Base-by-base conservation (phyloP, 768 basidiomycete genomes). In the Amanita inopinata region DNA sequence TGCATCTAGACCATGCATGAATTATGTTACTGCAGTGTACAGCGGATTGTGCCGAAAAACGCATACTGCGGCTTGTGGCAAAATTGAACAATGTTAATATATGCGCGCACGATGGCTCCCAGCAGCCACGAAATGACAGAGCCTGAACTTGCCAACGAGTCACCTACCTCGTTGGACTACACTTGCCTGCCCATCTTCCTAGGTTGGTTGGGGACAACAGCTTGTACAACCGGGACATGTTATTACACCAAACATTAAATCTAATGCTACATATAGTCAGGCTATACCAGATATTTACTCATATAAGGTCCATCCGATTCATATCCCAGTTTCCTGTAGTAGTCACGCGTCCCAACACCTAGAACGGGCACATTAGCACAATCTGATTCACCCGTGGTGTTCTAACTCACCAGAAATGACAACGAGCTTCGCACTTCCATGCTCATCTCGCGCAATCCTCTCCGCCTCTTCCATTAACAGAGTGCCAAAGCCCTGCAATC, bases 391-490 rank as follows among this genome's bases (percentile, higher is more conserved):
- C 17, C 15, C 27, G 14, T 12, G 17, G 23, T 20, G 23, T n/a
- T n/a, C n/a, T n/a, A n/a, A 53, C 80, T 55, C 49, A 78, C 89
- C 92, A 28, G 92, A 93, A 51, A 99, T 99, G 46, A 99, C 94
- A n/a, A 86, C 96, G 24, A 99, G 64, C 63, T 98, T 93, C 48
- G 84, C 69, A 59, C 91, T 97, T 14, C 88, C 94, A 54, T 99
- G 96, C 58, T 99, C 96, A 55, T 97, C 94, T 51, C 83, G 69
- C 18, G 96, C 92, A 68, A 99, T 98, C 53, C 94, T 75, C 61
- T 98, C 96, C 6, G 96, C 96, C 64, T 99, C 96, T 58, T 99
- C 96, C 96, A 99, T 99, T 48, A 99, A 65, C 48, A 98, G 60
- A 22, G 92, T 96, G 9, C 96, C 96, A 59, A 98, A 97, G 5